phyloP scores from a whole-genome alignment of 2,329 filamentous ascomycete species.

The Tolypocladium pustulatum region DNA sequence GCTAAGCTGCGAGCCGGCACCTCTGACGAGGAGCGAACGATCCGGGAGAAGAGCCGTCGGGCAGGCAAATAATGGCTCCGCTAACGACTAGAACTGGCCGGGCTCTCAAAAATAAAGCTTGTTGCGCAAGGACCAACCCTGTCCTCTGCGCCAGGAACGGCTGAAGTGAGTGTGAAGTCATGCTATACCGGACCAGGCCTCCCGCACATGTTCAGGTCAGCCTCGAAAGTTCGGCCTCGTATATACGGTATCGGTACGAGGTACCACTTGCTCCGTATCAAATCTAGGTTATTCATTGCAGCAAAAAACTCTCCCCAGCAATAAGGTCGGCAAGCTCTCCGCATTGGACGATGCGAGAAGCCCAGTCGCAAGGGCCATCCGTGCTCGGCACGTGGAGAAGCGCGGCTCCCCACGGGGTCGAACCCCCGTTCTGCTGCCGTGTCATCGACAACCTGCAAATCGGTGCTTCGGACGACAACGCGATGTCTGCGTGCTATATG shows the following conservation, averaged over 20 bases:
- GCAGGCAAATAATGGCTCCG: background rate
- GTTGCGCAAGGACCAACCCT: background rate
- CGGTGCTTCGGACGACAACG: background rate
- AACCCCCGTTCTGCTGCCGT: constrained; percentile 1
- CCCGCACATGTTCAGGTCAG: too few species aligned
- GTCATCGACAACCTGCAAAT: background rate
- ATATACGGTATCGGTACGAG: too few species aligned
- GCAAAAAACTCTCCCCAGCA: background rate
- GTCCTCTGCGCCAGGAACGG: background rate
- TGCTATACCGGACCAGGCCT: background rate
- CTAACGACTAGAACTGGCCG: background rate
- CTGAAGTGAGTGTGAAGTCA: background rate
- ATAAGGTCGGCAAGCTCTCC: background rate
- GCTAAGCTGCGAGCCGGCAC: background rate
- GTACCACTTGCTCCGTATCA: background rate
- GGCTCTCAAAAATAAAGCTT: background rate
- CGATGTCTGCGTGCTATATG: background rate
- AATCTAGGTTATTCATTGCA: background rate
- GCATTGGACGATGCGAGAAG: background rate
- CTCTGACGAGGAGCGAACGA: background rate
- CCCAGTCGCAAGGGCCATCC: background rate
- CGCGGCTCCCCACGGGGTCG: constrained; percentile 7
- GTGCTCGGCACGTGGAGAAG: constrained; percentile 5
- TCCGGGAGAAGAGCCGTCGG: background rate
- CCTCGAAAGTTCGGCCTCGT: background rate